Percentiles rank a stretch among this genome's conserved stretches.
These are phyloP conservation scores for Thecaphora frezii DNA, from an alignment of 1,284 basidiomycete genomes.

Conservation along the genomic window DNA sequence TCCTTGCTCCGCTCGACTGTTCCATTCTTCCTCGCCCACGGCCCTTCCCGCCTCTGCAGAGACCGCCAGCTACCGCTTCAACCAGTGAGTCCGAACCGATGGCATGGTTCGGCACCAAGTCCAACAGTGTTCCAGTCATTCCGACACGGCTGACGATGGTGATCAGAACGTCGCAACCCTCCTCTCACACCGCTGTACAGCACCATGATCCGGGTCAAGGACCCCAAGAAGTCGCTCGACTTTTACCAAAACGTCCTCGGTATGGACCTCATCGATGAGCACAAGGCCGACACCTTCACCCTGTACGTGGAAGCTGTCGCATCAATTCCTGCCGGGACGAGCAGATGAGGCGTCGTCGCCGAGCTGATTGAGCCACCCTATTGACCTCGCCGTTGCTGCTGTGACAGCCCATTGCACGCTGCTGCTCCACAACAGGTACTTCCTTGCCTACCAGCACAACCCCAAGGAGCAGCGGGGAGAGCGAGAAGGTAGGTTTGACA, in stretches of 20 bases:
- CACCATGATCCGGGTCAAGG: slow-evolving; percentile 86
- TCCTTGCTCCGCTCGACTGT: background rate
- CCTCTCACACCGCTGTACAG: slow-evolving; percentile 54
- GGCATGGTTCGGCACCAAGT: background rate
- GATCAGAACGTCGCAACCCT: background rate
- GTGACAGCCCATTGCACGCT: background rate
- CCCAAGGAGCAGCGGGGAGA: slow-evolving; percentile 63
- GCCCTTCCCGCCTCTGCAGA: slow-evolving; percentile 14
- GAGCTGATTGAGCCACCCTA: background rate
- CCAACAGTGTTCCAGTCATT: too few relatives aligned
- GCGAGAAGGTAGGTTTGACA: slow-evolving; percentile 73
- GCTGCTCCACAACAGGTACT: slow-evolving; percentile 64
- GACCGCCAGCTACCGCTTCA: slow-evolving; percentile 52
- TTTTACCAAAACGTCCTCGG: slow-evolving; percentile 67
- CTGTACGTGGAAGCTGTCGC: slow-evolving; percentile 6
- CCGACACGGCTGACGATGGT: slow-evolving; percentile 1
- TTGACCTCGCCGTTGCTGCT: background rate
- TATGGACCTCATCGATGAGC: slow-evolving; percentile 74
- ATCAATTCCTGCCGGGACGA: background rate
- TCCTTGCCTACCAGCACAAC: slow-evolving; percentile 74
- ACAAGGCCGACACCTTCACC: slow-evolving; percentile 63
- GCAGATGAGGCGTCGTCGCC: background rate
- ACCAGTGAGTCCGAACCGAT: slow-evolving; percentile 34
- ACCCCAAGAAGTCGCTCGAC: slow-evolving; percentile 66
- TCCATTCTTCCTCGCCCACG: background rate